Conservation (phyloP, 345 rosid genomes). For the Eucalyptus dawsonii region DNA sequence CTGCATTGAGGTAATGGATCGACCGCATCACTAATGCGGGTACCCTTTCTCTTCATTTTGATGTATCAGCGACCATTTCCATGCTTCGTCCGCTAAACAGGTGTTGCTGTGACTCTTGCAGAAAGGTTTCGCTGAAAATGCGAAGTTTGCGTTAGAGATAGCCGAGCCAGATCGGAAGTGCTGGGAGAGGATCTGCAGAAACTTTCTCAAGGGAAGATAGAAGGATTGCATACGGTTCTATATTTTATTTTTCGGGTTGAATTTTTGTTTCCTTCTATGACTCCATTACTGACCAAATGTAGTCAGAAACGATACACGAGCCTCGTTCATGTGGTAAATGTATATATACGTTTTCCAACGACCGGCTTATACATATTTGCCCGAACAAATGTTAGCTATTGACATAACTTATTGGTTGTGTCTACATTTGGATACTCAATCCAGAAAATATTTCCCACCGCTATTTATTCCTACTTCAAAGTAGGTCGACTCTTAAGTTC, state of each 20-base stretch:
- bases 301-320: not conserved
- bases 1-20: conserved; percentile 33
- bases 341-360: not conserved
- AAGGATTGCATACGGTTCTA: not conserved
- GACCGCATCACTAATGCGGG: not conserved
- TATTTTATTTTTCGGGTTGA: not conserved
- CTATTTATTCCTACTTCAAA: not conserved
- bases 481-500: not conserved
- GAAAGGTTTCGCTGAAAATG: conserved; percentile 29
- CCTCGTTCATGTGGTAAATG: not conserved
- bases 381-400: not conserved
- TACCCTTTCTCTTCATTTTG: not conserved
- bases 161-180: conserved; percentile 41
- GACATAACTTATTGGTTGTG: not conserved
- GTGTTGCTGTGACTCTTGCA: not conserved
- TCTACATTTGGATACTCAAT: not conserved
- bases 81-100: not conserved
- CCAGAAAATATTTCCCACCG: not conserved
- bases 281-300: not conserved
- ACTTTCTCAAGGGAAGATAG: conserved; percentile 28
- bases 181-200: conserved; percentile 53
- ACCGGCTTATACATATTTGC: not conserved
- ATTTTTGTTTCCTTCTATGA: not conserved
- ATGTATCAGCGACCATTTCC: not conserved
- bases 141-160: conserved; percentile 23